Conservation (phyloP, 805 yeast species). For the Blastobotrys mokoenaii region DNA sequence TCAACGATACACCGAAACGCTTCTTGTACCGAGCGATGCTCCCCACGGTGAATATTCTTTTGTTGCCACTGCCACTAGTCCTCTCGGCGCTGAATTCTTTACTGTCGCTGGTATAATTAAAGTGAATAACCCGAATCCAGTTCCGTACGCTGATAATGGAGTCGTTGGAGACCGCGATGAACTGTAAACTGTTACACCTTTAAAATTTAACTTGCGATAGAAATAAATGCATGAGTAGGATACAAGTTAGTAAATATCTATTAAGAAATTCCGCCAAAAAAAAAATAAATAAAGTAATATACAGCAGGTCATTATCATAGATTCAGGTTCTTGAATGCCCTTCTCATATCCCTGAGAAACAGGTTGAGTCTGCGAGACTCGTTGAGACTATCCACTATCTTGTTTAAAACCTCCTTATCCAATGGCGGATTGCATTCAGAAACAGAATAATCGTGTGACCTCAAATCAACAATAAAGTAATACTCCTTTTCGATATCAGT, state of each 20-base stretch:
- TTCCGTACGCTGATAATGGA: not conserved
- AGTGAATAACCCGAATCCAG: constrained; percentile 3
- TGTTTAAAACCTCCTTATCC: constrained; percentile 17
- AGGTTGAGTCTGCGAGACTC: constrained; percentile 18
- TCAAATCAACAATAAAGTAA: constrained; percentile 38
- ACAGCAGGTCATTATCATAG: not conserved
- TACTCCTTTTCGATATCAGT: constrained; percentile 35
- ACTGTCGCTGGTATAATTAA: constrained; percentile 17
- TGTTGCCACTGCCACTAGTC: constrained; percentile 20
- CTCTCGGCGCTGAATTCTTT: constrained; percentile 15
- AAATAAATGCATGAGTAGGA: no score
- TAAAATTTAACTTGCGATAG: no score
- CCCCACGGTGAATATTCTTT: constrained; percentile 24
- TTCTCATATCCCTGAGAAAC: constrained; percentile 23
- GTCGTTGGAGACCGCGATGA: not conserved
- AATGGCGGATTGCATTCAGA: constrained; percentile 34
- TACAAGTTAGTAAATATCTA: not conserved
- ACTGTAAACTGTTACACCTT: not conserved
- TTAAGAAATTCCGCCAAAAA: constrained; percentile 8
- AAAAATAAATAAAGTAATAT: not conserved
- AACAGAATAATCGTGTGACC: constrained; percentile 31
- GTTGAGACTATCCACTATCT: constrained; percentile 17
- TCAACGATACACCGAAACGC: constrained; percentile 13
- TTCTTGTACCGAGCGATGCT: constrained; percentile 24
- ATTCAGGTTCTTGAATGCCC: constrained; percentile 17